These are phyloP conservation scores for Diplosphaera chodatii DNA, from an alignment of 139 green algal species.

Conservation along the genomic window DNA sequence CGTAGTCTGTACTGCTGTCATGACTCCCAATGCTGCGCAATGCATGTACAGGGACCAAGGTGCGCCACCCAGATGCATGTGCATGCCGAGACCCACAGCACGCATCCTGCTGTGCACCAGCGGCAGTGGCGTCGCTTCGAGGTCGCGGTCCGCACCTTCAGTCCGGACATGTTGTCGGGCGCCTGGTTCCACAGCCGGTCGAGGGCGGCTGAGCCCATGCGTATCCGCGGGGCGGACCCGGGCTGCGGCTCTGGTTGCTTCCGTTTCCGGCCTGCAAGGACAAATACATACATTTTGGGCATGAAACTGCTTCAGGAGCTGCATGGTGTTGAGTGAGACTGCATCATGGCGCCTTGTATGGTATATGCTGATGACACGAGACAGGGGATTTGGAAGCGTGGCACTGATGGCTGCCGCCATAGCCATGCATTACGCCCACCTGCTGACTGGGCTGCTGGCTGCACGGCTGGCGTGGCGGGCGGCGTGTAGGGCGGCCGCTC, in stretches of 20 bases:
- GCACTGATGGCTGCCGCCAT: too few relatives aligned
- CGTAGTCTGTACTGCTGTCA: too few relatives aligned
- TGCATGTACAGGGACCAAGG: too few relatives aligned
- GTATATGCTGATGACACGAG: too few relatives aligned
- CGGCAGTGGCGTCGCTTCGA: too few relatives aligned
- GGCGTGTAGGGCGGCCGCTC: conserved; percentile 12
- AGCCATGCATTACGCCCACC: too few relatives aligned
- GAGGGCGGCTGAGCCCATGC: conserved; percentile 28
- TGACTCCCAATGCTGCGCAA: too few relatives aligned
- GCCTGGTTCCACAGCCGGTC: conserved; percentile 47
- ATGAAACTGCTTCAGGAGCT: too few relatives aligned
- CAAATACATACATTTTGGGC: too few relatives aligned
- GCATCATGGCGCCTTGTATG: too few relatives aligned
- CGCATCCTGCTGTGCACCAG: not conserved
- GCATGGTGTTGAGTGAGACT: too few relatives aligned
- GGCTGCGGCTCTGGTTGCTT: conserved; percentile 14
- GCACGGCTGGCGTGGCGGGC: not conserved
- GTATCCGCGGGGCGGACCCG: conserved; percentile 16
- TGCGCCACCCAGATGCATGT: not conserved
- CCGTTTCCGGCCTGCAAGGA: conserved; percentile 1
- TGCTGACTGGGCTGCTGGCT: not conserved
- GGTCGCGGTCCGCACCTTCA: not conserved
- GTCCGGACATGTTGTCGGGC: conserved; percentile 28
- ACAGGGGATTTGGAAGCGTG: too few relatives aligned
- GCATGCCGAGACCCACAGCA: conserved; percentile 7